phyloP scores from a whole-genome alignment of 2,329 filamentous ascomycete species.

The Acarospora socialis region DNA sequence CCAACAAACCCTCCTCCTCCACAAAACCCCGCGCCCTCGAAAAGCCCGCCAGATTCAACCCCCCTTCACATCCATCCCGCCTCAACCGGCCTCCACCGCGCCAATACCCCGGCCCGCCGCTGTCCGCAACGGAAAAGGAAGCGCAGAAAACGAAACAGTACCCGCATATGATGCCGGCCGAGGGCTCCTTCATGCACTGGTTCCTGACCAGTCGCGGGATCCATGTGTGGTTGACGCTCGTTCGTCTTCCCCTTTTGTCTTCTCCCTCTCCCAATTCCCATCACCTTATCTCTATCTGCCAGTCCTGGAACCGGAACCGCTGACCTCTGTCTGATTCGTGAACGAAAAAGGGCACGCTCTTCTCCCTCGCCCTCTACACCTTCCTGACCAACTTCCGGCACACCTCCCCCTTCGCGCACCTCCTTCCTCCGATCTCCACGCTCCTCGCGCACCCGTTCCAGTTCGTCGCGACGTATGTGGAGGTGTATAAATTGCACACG shows the following conservation, averaged over 20 bases:
- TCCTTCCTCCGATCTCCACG: constrained; percentile 58
- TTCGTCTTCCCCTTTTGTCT: constrained; percentile 26
- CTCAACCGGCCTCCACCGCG: constrained; percentile 45
- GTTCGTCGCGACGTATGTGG: constrained; percentile 49
- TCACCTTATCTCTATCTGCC: neutral
- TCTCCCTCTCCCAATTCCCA: constrained; percentile 9
- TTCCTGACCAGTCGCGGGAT: constrained; percentile 65
- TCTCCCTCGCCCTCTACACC: constrained; percentile 55
- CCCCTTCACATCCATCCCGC: constrained; percentile 72
- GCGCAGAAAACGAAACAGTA: constrained; percentile 60
- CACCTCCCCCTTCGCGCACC: constrained; percentile 64
- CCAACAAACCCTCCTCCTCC: constrained; percentile 11
- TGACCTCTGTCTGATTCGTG: neutral
- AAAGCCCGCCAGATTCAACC: constrained; percentile 79
- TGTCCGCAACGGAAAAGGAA: constrained; percentile 50
- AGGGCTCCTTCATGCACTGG: constrained; percentile 69
- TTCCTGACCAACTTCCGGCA: constrained; percentile 65
- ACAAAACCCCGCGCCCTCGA: constrained; percentile 58
- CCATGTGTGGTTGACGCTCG: constrained; percentile 73
- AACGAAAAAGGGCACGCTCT: constrained; percentile 45
- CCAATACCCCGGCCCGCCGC: constrained; percentile 57
- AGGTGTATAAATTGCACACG: constrained; percentile 65
- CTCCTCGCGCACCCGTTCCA: constrained; percentile 55
- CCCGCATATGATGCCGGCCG: constrained; percentile 75
- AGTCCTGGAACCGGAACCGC: too few species aligned